Conservation (phyloP, 2,329 filamentous ascomycete genomes). For the Penicillium griseofulvum region DNA sequence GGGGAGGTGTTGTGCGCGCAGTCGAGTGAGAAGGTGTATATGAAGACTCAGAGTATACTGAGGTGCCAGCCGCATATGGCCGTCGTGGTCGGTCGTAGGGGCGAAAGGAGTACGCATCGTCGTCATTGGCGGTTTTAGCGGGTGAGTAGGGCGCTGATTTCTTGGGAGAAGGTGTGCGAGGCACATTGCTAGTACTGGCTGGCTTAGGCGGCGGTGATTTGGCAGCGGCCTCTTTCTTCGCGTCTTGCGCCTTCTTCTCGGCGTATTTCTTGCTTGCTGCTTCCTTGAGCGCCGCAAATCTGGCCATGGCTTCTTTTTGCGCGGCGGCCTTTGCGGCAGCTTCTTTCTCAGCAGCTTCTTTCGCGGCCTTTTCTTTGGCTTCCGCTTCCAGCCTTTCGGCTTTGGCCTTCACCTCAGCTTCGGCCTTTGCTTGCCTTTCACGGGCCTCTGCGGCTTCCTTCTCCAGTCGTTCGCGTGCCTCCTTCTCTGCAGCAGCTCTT, state of each 20-base stretch:
- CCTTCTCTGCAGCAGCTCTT: constrained; percentile 33
- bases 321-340: constrained; percentile 38
- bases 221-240: constrained; percentile 27
- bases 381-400: constrained; percentile 33
- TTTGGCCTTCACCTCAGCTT: constrained; percentile 29
- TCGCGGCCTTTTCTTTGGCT: constrained; percentile 35
- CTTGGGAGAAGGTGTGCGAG: constrained; percentile 42
- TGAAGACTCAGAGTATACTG: constrained; percentile 76
- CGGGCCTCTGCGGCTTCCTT: constrained; percentile 28
- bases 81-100: constrained; percentile 70
- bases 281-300: constrained; percentile 40
- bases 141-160: constrained; percentile 37
- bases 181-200: constrained; percentile 29
- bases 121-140: constrained; percentile 47
- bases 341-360: constrained; percentile 67
- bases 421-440: constrained; percentile 18
- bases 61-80: constrained; percentile 64
- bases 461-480: constrained; percentile 35
- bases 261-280: constrained; percentile 40
- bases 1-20: constrained; percentile 76
- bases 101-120: constrained; percentile 69
- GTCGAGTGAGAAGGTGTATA: constrained; percentile 85
- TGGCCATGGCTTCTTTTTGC: constrained; percentile 40
- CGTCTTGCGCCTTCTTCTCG: constrained; percentile 38
- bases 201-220: constrained; percentile 36